These are phyloP conservation scores for Leishmania gerbilli DNA, from an alignment of 208 protist species.

Conservation along the genomic window DNA sequence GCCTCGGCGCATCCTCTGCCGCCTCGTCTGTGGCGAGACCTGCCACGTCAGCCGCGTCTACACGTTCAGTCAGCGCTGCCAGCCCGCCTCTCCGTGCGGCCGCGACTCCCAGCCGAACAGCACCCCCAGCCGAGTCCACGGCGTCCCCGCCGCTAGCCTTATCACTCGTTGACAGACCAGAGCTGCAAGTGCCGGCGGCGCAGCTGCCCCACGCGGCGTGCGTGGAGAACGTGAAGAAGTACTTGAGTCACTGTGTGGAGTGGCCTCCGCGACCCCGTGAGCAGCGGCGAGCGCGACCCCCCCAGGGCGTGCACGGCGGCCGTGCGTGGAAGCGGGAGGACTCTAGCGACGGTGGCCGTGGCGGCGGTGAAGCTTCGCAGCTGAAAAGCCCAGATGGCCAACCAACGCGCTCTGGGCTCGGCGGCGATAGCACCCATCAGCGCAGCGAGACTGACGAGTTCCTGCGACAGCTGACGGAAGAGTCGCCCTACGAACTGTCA, in stretches of 20 bases:
- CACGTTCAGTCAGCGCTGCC: not conserved
- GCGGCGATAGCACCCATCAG: conserved; percentile 1
- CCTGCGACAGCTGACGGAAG: conserved; percentile 27
- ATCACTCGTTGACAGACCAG: conserved; percentile 1
- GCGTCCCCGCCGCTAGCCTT: conserved; percentile 10
- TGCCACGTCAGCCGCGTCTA: not conserved
- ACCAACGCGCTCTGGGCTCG: not conserved
- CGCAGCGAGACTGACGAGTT: conserved; percentile 26
- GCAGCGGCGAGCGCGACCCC: not conserved
- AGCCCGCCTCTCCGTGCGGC: conserved; percentile 3
- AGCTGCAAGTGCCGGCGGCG: conserved; percentile 6
- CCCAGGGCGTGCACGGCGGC: not conserved
- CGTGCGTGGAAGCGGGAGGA: not conserved
- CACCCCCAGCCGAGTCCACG: not conserved
- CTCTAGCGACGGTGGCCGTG: not conserved
- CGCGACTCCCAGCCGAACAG: conserved; percentile 1
- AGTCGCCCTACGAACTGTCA: conserved; percentile 32
- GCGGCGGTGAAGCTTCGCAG: not conserved
- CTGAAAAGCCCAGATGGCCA: not conserved
- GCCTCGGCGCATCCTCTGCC: conserved; percentile 3
- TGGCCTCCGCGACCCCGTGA: conserved; percentile 37
- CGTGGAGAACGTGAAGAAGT: conserved; percentile 40
- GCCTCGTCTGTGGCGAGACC: not conserved
- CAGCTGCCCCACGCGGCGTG: conserved; percentile 23
- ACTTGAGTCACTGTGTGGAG: conserved; percentile 43